Evolutionary conservation across 2,329 filamentous ascomycete genomes (phyloP).

Genomic region (Alternaria conjuncta): DNA sequence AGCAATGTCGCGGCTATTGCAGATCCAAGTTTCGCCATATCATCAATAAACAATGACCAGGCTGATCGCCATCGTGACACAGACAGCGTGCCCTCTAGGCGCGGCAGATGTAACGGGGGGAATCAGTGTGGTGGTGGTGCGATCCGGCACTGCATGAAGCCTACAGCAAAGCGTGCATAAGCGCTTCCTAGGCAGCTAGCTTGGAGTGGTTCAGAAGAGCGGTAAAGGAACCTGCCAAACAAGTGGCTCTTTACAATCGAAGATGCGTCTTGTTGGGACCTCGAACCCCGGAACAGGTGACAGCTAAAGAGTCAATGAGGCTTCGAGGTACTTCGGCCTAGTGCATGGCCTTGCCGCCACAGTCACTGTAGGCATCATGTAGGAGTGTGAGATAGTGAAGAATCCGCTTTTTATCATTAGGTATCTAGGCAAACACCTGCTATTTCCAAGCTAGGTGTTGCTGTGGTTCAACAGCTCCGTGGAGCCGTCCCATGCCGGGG

Average conservation of each 20-base stretch:
- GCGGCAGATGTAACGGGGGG: slow-evolving; percentile 27
- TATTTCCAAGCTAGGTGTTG: slow-evolving; percentile 39
- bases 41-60: slow-evolving; percentile 8
- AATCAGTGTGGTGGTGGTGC: slow-evolving; percentile 29
- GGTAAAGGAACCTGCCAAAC: slow-evolving; percentile 42
- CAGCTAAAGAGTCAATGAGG: slow-evolving; percentile 19
- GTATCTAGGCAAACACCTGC: slow-evolving; percentile 42
- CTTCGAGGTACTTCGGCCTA: slow-evolving; percentile 10
- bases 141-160: slow-evolving; percentile 31
- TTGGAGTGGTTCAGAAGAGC: slow-evolving; percentile 48
- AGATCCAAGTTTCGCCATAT: slow-evolving; percentile 12
- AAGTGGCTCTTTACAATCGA: slow-evolving; percentile 27
- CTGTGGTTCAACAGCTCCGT: slow-evolving; percentile 30
- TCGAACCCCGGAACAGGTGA: slow-evolving; percentile 24
- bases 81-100: slow-evolving; percentile 12
- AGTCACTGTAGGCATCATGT: slow-evolving; percentile 7
- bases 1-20: not conserved
- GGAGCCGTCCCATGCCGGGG: slow-evolving; percentile 33
- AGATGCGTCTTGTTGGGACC: slow-evolving; percentile 43
- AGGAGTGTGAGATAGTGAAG: slow-evolving; percentile 12
- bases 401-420: slow-evolving; percentile 45
- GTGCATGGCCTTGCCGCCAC: slow-evolving; percentile 21
- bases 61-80: slow-evolving; percentile 30
- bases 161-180: slow-evolving; percentile 47
- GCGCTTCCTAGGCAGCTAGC: slow-evolving; percentile 37